These are phyloP conservation scores for Piromyces sp. DNA, from an alignment of 192 early-diverging fungal genomes.

Conservation along the genomic window DNA sequence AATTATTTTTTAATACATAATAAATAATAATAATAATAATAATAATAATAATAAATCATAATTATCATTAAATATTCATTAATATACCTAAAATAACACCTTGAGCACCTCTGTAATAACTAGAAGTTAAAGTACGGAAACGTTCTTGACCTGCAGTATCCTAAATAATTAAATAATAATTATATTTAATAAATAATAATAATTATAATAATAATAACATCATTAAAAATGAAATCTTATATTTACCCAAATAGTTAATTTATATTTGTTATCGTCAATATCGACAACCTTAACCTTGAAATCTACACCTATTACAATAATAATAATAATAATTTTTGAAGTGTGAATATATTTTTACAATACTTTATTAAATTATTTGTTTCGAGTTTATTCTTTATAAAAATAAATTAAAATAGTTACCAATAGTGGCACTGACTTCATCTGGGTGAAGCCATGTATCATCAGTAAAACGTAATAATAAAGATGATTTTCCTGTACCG, in stretches of 20 bases:
- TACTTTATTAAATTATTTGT: too few relatives aligned
- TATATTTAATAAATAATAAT: not conserved
- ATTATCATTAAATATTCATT: too few relatives aligned
- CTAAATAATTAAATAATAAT: slow-evolving; percentile 17
- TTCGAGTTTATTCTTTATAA: too few relatives aligned
- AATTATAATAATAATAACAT: not conserved
- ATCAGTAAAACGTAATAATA: slow-evolving; percentile 85
- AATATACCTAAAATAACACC: slow-evolving; percentile 80
- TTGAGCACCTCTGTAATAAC: slow-evolving; percentile 94
- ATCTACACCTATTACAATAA: slow-evolving; percentile 57
- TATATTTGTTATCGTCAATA: slow-evolving; percentile 73
- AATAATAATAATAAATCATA: too few relatives aligned
- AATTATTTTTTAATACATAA: too few relatives aligned
- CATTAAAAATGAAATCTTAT: not conserved
- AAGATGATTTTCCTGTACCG: slow-evolving; percentile 83
- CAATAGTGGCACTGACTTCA: slow-evolving; percentile 70
- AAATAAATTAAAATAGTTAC: too few relatives aligned
- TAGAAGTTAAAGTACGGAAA: slow-evolving; percentile 89
- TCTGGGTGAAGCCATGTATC: slow-evolving; percentile 84
- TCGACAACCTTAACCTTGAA: slow-evolving; percentile 88
- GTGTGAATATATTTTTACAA: too few relatives aligned
- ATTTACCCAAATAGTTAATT: slow-evolving; percentile 85
- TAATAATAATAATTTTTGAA: too few relatives aligned
- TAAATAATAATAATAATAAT: too few relatives aligned
- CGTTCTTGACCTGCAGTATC: slow-evolving; percentile 99